phyloP scores from a whole-genome alignment of 2,329 filamentous ascomycete species.

The Monosporascus cannonballus region DNA sequence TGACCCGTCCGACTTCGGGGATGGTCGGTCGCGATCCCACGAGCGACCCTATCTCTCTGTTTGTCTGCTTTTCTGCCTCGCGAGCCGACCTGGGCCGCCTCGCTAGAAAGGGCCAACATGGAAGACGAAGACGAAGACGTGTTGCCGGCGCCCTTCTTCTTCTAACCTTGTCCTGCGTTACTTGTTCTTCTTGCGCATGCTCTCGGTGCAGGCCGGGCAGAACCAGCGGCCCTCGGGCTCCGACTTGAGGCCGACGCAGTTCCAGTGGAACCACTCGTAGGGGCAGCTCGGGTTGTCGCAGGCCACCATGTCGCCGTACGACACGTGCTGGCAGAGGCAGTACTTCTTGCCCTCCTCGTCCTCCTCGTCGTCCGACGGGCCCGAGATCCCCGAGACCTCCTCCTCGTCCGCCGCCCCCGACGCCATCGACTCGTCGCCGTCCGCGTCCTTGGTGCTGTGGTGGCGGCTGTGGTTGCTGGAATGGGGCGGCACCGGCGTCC shows the following conservation, averaged over 20 bases:
- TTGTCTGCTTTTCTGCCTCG: too few relatives aligned
- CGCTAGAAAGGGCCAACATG: too few relatives aligned
- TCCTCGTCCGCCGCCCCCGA: slow-evolving; percentile 31
- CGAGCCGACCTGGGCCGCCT: too few relatives aligned
- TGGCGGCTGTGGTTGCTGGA: slow-evolving; percentile 15
- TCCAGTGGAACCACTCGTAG: slow-evolving; percentile 87
- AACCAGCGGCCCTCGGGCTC: slow-evolving; percentile 64
- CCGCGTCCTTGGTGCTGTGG: slow-evolving; percentile 13
- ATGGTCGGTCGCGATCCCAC: too few relatives aligned
- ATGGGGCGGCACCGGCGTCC: slow-evolving; percentile 28
- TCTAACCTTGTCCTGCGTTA: slow-evolving; percentile 1
- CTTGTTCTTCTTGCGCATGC: slow-evolving; percentile 39
- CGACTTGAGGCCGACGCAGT: slow-evolving; percentile 61
- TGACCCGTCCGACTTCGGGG: too few relatives aligned
- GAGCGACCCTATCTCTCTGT: too few relatives aligned
- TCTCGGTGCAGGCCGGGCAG: slow-evolving; percentile 55
- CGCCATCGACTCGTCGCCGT: slow-evolving; percentile 24
- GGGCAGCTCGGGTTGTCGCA: slow-evolving; percentile 79
- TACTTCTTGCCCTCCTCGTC: slow-evolving; percentile 75
- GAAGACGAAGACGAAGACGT: too few relatives aligned
- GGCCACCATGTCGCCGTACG: slow-evolving; percentile 83
- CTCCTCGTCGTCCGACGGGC: slow-evolving; percentile 56
- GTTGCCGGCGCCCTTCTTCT: background rate
- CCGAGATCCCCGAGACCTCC: slow-evolving; percentile 2
- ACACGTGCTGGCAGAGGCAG: slow-evolving; percentile 76